Percentiles rank a stretch among this genome's conserved stretches.
Evolutionary conservation across 768 basidiomycete genomes (phyloP).

Genomic region (Rhodotorula diobovata): DNA sequence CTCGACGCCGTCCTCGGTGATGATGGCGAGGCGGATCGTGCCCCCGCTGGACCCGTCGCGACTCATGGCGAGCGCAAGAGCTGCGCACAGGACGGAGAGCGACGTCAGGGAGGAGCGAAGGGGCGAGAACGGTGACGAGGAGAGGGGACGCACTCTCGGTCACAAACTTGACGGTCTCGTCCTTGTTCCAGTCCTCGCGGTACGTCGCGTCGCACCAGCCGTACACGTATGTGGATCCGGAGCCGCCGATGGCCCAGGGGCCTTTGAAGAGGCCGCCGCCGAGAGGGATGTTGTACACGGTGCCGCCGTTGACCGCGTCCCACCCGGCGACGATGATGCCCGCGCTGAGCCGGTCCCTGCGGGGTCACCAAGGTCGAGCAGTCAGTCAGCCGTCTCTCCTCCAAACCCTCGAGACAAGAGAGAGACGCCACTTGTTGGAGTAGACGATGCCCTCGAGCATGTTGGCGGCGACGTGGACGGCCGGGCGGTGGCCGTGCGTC

Average conservation of each 20-base stretch:
- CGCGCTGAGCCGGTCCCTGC: conserved; percentile 58
- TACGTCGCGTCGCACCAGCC: conserved; percentile 99
- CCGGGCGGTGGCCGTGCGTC: conserved; percentile 57
- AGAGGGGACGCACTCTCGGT: conserved; percentile 71
- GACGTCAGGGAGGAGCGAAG: no score
- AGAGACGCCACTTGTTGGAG: conserved; percentile 70
- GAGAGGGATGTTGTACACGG: conserved; percentile 93
- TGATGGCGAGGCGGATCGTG: conserved; percentile 93
- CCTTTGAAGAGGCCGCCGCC: conserved; percentile 95
- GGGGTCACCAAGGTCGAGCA: not conserved
- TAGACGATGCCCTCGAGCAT: conserved; percentile 86
- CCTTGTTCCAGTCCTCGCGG: conserved; percentile 80
- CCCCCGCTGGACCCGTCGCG: conserved; percentile 98
- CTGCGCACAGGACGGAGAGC: conserved; percentile 49
- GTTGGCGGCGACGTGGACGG: conserved; percentile 75
- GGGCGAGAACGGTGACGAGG: no score
- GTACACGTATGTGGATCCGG: conserved; percentile 96
- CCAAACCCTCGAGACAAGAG: not conserved
- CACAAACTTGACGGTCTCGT: conserved; percentile 89
- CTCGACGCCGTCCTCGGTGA: conserved; percentile 87
- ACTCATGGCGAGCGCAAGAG: conserved; percentile 90
- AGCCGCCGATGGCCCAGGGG: conserved; percentile 92
- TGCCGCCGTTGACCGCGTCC: conserved; percentile 85
- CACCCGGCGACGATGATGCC: conserved; percentile 98
- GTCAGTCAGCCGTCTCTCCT: no score